phyloP scores from a whole-genome alignment of 352 stramenopile species.

The Globisporangium perplexum region DNA sequence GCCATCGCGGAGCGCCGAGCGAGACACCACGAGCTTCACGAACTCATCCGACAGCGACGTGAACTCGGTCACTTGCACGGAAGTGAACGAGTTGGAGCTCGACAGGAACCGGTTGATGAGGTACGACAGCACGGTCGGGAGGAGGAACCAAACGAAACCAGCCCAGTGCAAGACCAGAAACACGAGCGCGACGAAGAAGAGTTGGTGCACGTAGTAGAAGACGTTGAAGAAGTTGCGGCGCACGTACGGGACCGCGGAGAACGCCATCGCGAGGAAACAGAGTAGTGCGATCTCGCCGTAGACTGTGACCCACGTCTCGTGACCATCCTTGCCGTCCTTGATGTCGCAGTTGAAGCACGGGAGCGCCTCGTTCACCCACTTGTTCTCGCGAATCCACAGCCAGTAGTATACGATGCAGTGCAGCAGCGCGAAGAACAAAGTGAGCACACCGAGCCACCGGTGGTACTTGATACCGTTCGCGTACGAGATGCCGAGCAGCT shows the following conservation, averaged over 20 bases:
- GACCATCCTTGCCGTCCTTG: slow-evolving; percentile 1
- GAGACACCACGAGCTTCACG: slow-evolving; percentile 17
- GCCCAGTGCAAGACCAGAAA: slow-evolving; percentile 22
- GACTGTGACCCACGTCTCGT: slow-evolving; percentile 18
- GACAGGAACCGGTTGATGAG: slow-evolving; percentile 13
- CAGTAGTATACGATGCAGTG: slow-evolving; percentile 20
- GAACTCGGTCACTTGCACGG: slow-evolving; percentile 23
- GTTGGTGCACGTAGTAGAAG: slow-evolving; percentile 25
- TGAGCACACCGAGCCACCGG: slow-evolving; percentile 24
- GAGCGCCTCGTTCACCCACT: slow-evolving; percentile 14
- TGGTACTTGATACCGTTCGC: slow-evolving; percentile 34
- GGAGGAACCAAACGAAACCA: slow-evolving; percentile 24
- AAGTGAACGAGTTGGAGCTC: slow-evolving; percentile 13
- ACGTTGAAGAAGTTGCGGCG: slow-evolving; percentile 21
- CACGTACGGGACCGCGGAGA: slow-evolving; percentile 25
- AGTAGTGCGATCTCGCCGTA: slow-evolving; percentile 19
- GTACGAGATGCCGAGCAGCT: slow-evolving; percentile 34
- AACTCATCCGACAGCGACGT: slow-evolving; percentile 12
- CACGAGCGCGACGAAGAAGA: slow-evolving; percentile 18
- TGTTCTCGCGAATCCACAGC: slow-evolving; percentile 14
- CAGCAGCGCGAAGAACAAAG: slow-evolving; percentile 16
- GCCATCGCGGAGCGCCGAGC: slow-evolving; percentile 2
- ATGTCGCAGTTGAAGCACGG: slow-evolving; percentile 30
- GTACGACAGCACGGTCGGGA: slow-evolving; percentile 28
- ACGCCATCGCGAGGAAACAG: slow-evolving; percentile 22